Evolutionary conservation across 1,139 yeast genomes (phyloP).

Genomic region (Insectozyma bohioensis): DNA sequence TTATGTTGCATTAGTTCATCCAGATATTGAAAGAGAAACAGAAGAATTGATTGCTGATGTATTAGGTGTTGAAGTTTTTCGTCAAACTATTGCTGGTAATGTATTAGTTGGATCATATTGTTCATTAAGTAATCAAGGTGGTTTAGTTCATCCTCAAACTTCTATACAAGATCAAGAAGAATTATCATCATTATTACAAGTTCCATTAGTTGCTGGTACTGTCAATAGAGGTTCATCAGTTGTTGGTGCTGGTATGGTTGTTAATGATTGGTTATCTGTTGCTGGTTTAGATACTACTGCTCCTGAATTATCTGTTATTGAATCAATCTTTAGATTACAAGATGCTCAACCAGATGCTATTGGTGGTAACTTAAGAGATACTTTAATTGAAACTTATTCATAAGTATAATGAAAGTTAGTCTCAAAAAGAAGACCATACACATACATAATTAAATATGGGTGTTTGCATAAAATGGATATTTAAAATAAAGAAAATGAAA

Average conservation of each 20-base stretch:
- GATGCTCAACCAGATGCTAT: slow-evolving; percentile 87
- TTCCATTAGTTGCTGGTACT: slow-evolving; percentile 98
- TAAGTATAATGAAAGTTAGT: slow-evolving; percentile 15
- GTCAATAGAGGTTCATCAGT: slow-evolving; percentile 97
- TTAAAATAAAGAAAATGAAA: too few species aligned
- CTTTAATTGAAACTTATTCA: slow-evolving; percentile 83
- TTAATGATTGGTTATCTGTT: slow-evolving; percentile 97
- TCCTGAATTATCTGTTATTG: slow-evolving; percentile 95
- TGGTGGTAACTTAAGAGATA: slow-evolving; percentile 82
- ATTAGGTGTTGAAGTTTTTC: slow-evolving; percentile 98
- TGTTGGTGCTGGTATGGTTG: slow-evolving; percentile 98
- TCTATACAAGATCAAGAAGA: slow-evolving; percentile 98
- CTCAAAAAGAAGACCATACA: too few species aligned
- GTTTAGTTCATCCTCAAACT: slow-evolving; percentile 97
- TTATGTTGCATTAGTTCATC: slow-evolving; percentile 97
- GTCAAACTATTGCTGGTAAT: slow-evolving; percentile 98
- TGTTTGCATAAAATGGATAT: too few species aligned
- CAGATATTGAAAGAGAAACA: slow-evolving; percentile 98
- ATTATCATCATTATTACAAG: slow-evolving; percentile 89
- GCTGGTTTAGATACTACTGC: slow-evolving; percentile 98
- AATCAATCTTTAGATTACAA: slow-evolving; percentile 89
- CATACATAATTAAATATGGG: too few species aligned
- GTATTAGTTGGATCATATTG: slow-evolving; percentile 97
- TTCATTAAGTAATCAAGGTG: slow-evolving; percentile 94
- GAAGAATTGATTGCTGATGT: slow-evolving; percentile 98